Evolutionary conservation across 2,329 filamentous ascomycete species (phyloP).

Genomic region (Setomelanomma holmii): DNA sequence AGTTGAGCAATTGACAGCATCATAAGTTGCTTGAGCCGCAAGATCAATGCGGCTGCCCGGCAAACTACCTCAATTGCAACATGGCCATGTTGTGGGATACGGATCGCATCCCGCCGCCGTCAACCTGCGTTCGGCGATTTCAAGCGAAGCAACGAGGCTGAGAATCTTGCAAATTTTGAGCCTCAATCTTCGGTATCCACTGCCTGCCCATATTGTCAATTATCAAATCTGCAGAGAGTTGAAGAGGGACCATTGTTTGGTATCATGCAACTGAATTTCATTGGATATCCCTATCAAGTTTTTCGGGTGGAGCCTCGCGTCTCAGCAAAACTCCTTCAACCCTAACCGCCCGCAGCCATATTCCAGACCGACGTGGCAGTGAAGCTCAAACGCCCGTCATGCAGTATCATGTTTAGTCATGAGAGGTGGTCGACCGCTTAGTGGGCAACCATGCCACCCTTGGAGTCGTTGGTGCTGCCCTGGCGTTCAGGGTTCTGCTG

Average conservation of each 20-base stretch:
- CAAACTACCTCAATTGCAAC: too few species aligned
- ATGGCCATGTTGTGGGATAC: too few species aligned
- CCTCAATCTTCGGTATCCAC: too few species aligned
- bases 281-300: slow-evolving; percentile 19
- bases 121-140: too few species aligned
- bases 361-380: slow-evolving; percentile 15
- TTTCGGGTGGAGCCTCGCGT: background rate
- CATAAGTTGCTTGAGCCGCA: too few species aligned
- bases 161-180: too few species aligned
- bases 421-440: slow-evolving; percentile 18
- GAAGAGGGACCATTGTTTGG: background rate
- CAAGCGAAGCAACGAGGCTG: too few species aligned
- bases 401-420: slow-evolving; percentile 26
- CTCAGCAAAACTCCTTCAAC: slow-evolving; percentile 13
- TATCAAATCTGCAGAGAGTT: too few species aligned
- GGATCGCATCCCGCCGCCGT: too few species aligned
- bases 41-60: too few species aligned
- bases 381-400: slow-evolving; percentile 15
- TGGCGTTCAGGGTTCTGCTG: slow-evolving; percentile 50
- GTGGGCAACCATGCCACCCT: slow-evolving; percentile 45
- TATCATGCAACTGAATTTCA: slow-evolving; percentile 13
- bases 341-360: slow-evolving; percentile 1
- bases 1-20: too few species aligned
- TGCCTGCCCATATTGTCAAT: too few species aligned
- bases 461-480: slow-evolving; percentile 52